phyloP scores from a whole-genome alignment of 2,329 filamentous ascomycete genomes.

The Aspergillus felis region DNA sequence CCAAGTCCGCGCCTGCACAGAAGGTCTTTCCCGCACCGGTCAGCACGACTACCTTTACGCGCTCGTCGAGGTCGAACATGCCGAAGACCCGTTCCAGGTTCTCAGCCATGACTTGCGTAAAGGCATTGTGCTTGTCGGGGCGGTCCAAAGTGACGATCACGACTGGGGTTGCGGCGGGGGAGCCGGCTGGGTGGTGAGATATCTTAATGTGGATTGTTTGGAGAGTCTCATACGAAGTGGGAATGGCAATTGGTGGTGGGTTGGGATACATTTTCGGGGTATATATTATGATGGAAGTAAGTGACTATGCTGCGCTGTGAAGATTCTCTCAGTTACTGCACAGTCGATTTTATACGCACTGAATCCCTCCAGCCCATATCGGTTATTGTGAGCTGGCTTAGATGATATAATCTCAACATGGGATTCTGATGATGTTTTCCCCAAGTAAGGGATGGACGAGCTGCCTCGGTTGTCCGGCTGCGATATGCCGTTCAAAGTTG shows the following conservation, averaged over 20 bases:
- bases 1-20: constrained; percentile 57
- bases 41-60: constrained; percentile 53
- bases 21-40: constrained; percentile 46
- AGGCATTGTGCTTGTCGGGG: constrained; percentile 56
- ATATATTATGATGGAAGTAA: background rate
- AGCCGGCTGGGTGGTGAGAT: constrained; percentile 39
- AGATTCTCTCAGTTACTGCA: background rate
- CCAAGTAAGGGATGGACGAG: background rate
- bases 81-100: constrained; percentile 38
- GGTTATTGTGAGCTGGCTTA: background rate
- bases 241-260: constrained; percentile 17
- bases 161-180: constrained; percentile 47
- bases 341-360: background rate
- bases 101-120: constrained; percentile 50
- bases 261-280: constrained; percentile 5
- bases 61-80: constrained; percentile 49
- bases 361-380: background rate
- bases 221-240: constrained; percentile 33
- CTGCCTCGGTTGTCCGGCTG: background rate
- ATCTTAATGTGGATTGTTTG: constrained; percentile 31
- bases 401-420: background rate
- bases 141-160: constrained; percentile 52
- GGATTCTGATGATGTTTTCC: background rate
- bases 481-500: background rate
- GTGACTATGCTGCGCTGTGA: background rate